A percentile compares a stretch with the other conserved stretches of the same genome.
phyloP scores from a whole-genome alignment of 306 rosid genomes.

The Spatholobus suberectus region DNA sequence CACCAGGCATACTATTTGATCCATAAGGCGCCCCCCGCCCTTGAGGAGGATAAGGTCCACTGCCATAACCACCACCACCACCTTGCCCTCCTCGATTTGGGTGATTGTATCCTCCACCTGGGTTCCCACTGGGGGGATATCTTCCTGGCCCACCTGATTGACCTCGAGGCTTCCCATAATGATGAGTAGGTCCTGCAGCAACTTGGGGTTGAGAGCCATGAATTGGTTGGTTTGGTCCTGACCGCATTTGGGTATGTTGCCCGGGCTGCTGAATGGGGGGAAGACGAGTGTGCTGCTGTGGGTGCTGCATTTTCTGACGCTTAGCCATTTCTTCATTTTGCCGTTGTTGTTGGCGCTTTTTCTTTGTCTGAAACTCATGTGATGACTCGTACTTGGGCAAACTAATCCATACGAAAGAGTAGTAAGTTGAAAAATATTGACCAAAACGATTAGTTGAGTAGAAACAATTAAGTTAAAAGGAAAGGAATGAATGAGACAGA shows the following conservation, averaged over 20 bases:
- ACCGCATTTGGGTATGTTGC: constrained; percentile 53
- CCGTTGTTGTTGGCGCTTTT: constrained; percentile 72
- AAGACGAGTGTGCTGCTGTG: constrained; percentile 57
- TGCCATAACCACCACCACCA: constrained; percentile 53
- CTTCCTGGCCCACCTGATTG: constrained; percentile 61
- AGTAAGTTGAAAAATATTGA: constrained; percentile 12
- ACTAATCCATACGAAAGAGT: constrained; percentile 44
- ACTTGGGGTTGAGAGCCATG: constrained; percentile 55
- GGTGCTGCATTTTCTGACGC: constrained; percentile 64
- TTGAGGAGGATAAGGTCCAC: constrained; percentile 70
- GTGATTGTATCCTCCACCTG: constrained; percentile 53
- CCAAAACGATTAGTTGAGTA: not conserved
- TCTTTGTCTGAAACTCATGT: constrained; percentile 79
- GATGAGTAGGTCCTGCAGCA: constrained; percentile 63
- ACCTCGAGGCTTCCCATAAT: constrained; percentile 59
- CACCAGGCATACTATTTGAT: constrained; percentile 61
- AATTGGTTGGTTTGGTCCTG: constrained; percentile 54
- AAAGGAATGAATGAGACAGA: not conserved
- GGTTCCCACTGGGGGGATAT: constrained; percentile 61
- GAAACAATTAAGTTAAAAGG: not conserved
- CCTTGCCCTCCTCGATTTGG: constrained; percentile 58
- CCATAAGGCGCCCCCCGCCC: constrained; percentile 71
- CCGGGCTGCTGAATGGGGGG: constrained; percentile 59
- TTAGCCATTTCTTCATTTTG: constrained; percentile 67
- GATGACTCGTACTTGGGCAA: constrained; percentile 79